Base-by-base conservation (phyloP, 306 rosid species). In the Quercus robur region DNA sequence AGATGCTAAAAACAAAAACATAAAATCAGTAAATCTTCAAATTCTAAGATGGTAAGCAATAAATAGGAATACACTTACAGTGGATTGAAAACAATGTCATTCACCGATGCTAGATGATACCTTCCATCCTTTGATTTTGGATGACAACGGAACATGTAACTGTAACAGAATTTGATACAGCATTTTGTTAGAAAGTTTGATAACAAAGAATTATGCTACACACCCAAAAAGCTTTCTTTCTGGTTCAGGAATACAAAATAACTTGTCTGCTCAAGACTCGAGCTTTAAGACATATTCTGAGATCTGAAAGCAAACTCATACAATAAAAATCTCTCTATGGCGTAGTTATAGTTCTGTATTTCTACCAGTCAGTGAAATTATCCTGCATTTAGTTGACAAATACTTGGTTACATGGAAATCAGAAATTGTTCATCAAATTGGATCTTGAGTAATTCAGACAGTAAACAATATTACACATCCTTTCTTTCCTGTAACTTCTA, bases 31-130 rank as follows among this genome's bases (percentile, higher is more conserved):
- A 70, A 81, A 66, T 61, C 18, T 55, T 52, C 76, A 79, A 72
- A 67, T 18, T 44, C 56, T 54, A 55, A 35, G 26, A 66, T 38
- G 70, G 70, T 70, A 81, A 80, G 71, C 23, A 25, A 64, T 49
- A 67, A 61, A 77, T 52, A 74, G 35, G 55, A 85, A 62, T 74
- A 71, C 55, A 79, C 98, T 44, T 92, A 94, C 97, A 82, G 82
- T 28, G 97, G 93, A 86, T 90, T 88, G 85, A 95, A 95, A 78
- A 41, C 90, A 82, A 95, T 93, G 83, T 88, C 96, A 73, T 95
- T 95, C 85, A 95, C 94, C 1, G 97, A 78, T 80, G 75, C 92
- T 41, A 87, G 76, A 84, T 89, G 93, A 81, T 75, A 84, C 59
- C 79, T 90, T 81, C 86, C 87, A 56, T 90, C 86, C 70, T 77